A percentile compares a stretch with the other conserved stretches of the same genome.
Conservation (phyloP, 2,329 filamentous ascomycete species). For the Chaetomiaceae sp. region DNA sequence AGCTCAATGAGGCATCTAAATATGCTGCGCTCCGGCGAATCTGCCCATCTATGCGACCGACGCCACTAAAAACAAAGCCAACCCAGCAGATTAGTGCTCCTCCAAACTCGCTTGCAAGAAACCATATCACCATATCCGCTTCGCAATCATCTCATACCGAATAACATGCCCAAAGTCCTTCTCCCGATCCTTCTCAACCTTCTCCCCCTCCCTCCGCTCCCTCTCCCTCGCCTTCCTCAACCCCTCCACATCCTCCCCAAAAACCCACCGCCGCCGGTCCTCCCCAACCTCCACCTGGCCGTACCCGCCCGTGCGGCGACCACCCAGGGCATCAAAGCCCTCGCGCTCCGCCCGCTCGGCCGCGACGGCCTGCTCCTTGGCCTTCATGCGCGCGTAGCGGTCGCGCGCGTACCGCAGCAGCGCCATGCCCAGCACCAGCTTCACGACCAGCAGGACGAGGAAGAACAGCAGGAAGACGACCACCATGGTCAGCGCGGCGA, state of each 20-base stretch:
- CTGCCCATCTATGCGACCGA: not conserved
- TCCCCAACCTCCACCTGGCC: constrained; percentile 85
- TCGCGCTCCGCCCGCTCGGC: constrained; percentile 43
- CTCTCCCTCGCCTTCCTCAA: constrained; percentile 55
- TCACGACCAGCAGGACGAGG: constrained; percentile 74
- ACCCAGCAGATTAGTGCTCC: too few species aligned
- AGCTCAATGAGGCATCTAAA: not conserved
- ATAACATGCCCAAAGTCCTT: constrained; percentile 61
- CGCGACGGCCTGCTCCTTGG: constrained; percentile 50
- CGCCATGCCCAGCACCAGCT: constrained; percentile 82
- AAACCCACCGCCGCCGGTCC: constrained; percentile 78
- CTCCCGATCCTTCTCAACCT: constrained; percentile 48
- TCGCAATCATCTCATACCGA: constrained; percentile 92
- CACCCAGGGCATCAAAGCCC: constrained; percentile 62
- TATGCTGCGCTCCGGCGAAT: not conserved
- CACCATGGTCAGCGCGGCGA: constrained; percentile 74
- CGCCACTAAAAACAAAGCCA: too few species aligned
- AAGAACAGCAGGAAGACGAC: constrained; percentile 81
- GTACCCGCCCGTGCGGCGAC: constrained; percentile 72
- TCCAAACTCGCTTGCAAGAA: constrained; percentile 6
- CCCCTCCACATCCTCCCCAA: constrained; percentile 74
- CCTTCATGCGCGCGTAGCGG: constrained; percentile 76
- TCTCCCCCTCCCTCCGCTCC: constrained; percentile 57
- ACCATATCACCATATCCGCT: constrained; percentile 70
- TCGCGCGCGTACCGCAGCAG: constrained; percentile 73